phyloP scores from a whole-genome alignment of 371 early-diverging fungal species.

The Mucor indicus region DNA sequence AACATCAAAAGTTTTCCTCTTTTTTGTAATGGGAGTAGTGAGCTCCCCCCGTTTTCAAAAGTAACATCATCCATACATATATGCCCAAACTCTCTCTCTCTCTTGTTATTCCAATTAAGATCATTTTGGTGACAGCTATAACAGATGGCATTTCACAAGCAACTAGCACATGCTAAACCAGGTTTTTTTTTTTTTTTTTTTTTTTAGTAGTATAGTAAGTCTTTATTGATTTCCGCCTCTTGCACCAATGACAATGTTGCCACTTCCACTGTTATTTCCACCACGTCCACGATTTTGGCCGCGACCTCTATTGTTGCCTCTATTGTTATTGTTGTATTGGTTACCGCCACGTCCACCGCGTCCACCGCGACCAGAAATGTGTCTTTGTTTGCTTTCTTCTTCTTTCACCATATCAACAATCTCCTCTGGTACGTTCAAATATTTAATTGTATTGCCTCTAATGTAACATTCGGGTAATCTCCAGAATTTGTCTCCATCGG shows the following conservation, averaged over 20 bases:
- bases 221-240: constrained; percentile 7
- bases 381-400: constrained; percentile 49
- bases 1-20: too few relatives aligned
- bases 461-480: constrained; percentile 89
- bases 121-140: too few relatives aligned
- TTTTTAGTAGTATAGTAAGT: background rate
- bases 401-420: constrained; percentile 90
- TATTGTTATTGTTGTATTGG: constrained; percentile 27
- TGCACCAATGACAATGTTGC: constrained; percentile 10
- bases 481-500: constrained; percentile 93
- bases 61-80: too few relatives aligned
- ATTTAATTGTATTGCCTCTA: constrained; percentile 93
- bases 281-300: constrained; percentile 45
- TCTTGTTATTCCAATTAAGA: too few relatives aligned
- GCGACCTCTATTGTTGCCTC: constrained; percentile 36
- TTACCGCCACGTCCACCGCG: constrained; percentile 48
- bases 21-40: too few relatives aligned
- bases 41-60: too few relatives aligned
- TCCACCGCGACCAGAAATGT: constrained; percentile 56
- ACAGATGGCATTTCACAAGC: too few relatives aligned
- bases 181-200: background rate
- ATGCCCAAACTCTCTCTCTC: too few relatives aligned
- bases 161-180: too few relatives aligned
- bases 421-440: constrained; percentile 90
- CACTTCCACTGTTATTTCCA: constrained; percentile 2